These are phyloP conservation scores for Tolypocladium capitatum DNA, from an alignment of 2,329 filamentous ascomycete genomes.

Conservation along the genomic window DNA sequence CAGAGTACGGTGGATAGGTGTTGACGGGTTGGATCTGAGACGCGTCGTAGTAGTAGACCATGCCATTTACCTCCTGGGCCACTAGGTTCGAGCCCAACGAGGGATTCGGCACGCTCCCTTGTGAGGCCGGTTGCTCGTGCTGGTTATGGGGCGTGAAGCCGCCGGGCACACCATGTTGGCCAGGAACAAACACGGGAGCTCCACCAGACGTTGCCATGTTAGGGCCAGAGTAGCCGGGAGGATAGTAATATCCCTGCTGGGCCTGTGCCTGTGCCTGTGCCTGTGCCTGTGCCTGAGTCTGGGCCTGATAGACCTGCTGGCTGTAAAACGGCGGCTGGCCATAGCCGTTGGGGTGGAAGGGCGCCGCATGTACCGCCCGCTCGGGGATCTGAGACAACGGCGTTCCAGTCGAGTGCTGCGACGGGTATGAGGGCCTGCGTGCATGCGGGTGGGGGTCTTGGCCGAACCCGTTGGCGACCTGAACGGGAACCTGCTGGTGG, in stretches of 20 bases:
- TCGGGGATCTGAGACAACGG: conserved; percentile 88
- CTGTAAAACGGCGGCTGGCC: conserved; percentile 42
- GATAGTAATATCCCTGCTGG: conserved; percentile 57
- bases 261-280: conserved; percentile 23
- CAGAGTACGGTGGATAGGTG: conserved; percentile 33
- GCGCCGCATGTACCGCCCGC: conserved; percentile 76
- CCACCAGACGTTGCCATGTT: conserved; percentile 36
- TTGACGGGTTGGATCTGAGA: conserved; percentile 50
- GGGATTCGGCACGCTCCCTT: conserved; percentile 14
- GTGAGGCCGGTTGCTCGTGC: conserved; percentile 19
- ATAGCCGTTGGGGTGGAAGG: conserved; percentile 70
- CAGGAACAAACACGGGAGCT: conserved; percentile 45
- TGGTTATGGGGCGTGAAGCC: conserved; percentile 30
- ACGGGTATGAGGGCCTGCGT: conserved; percentile 56
- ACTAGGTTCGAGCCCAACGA: conserved; percentile 34
- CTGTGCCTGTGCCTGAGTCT: conserved; percentile 4
- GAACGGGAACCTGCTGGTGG: conserved; percentile 82
- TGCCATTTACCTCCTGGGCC: conserved; percentile 86
- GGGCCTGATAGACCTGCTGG: conserved; percentile 28
- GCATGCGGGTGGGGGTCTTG: conserved; percentile 51
- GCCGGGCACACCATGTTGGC: conserved; percentile 31
- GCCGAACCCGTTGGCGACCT: conserved; percentile 45
- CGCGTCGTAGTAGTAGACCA: conserved; percentile 88
- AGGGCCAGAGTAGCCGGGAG: conserved; percentile 33
- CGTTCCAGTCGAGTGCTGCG: conserved; percentile 60